These are phyloP conservation scores for Tetracladium marchalianum DNA, from an alignment of 495 filamentous ascomycete species.

Conservation along the genomic window DNA sequence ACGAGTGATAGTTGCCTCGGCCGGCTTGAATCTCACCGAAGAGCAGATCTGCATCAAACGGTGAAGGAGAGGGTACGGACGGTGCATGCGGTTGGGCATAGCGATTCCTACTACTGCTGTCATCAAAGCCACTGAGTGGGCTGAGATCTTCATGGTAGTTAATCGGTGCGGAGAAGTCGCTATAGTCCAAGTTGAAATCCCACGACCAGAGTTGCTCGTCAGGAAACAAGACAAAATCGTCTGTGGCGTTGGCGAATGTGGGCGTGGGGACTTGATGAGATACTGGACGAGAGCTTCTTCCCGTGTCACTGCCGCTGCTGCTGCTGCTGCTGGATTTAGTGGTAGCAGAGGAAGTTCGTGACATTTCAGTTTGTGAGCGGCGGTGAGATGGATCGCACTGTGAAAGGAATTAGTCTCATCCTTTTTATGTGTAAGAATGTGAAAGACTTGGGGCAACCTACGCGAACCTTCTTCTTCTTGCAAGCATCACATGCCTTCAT, in stretches of 20 bases:
- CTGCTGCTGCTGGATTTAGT: not conserved
- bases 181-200: conserved; percentile 3
- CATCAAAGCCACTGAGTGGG: too few relatives aligned
- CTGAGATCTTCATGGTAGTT: too few relatives aligned
- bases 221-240: conserved; percentile 19
- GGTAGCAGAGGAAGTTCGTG: conserved; percentile 10
- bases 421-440: not conserved
- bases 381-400: conserved; percentile 21
- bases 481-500: conserved; percentile 49
- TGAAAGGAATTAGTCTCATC: conserved; percentile 2
- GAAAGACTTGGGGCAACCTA: conserved; percentile 9
- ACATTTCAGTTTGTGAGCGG: conserved; percentile 10
- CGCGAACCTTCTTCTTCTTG: conserved; percentile 37
- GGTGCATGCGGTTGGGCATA: too few relatives aligned
- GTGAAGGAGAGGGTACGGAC: too few relatives aligned
- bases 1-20: too few relatives aligned
- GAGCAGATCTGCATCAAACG: too few relatives aligned
- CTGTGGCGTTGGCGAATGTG: conserved; percentile 9
- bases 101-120: too few relatives aligned
- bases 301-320: too few relatives aligned
- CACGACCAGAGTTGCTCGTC: conserved; percentile 7
- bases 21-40: too few relatives aligned
- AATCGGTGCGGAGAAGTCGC: not conserved
- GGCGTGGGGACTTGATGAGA: not conserved
- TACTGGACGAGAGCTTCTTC: too few relatives aligned